Conservation (phyloP, 2,329 filamentous ascomycete species). For the Colletotrichum agaves region DNA sequence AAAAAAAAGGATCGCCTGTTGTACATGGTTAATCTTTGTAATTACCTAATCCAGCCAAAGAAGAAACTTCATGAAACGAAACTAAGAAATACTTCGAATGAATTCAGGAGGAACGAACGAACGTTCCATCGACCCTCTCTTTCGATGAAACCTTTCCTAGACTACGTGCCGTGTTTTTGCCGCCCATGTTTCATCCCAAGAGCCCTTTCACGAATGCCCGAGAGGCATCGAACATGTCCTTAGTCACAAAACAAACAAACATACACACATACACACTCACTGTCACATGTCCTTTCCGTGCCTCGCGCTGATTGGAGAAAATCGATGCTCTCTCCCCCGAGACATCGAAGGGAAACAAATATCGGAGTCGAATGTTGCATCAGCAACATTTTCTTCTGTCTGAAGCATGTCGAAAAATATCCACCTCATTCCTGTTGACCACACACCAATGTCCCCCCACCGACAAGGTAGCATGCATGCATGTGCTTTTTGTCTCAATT, state of each 20-base stretch:
- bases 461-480: not conserved
- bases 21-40: conserved; percentile 34
- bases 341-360: conserved; percentile 5
- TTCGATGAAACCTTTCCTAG: not conserved
- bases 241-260: no score
- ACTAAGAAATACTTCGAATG: not conserved
- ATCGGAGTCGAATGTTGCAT: conserved; percentile 9
- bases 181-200: no score
- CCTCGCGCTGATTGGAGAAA: not conserved
- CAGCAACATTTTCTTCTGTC: conserved; percentile 12
- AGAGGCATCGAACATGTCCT: not conserved
- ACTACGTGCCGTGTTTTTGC: no score
- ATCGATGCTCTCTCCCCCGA: no score
- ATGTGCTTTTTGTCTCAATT: conserved; percentile 3
- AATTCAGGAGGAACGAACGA: not conserved
- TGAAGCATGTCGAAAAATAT: conserved; percentile 3
- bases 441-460: not conserved
- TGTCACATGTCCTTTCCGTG: no score
- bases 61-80: conserved; percentile 1
- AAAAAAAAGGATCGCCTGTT: not conserved
- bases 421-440: not conserved
- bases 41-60: conserved; percentile 31
- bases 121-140: not conserved
- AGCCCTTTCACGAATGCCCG: no score
- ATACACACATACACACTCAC: no score